These are phyloP conservation scores for Thozetella sp. DNA, from an alignment of 495 filamentous ascomycete species.

Conservation along the genomic window DNA sequence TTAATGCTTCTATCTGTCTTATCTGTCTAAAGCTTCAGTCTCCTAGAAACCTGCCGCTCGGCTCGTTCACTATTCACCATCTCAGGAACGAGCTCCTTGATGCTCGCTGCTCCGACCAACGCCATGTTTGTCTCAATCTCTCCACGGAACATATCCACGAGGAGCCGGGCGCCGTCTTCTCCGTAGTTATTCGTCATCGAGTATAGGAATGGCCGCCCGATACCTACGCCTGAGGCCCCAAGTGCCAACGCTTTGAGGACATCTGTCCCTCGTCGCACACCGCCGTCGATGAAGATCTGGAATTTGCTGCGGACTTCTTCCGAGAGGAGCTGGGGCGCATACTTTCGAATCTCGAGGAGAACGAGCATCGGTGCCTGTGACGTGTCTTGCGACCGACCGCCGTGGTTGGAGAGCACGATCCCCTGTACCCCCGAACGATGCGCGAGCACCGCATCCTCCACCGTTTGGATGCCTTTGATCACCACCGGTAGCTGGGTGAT, in stretches of 20 bases:
- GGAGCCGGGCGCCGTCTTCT: conserved; percentile 65
- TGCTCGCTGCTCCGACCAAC: conserved; percentile 62
- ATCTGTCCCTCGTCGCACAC: conserved; percentile 56
- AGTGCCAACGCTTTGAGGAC: conserved; percentile 60
- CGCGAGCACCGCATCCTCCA: conserved; percentile 52
- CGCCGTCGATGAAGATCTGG: conserved; percentile 58
- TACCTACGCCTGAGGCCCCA: conserved; percentile 56
- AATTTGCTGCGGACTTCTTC: conserved; percentile 24
- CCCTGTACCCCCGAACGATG: conserved; percentile 47
- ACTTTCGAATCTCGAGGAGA: conserved; percentile 53
- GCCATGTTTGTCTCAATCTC: conserved; percentile 72
- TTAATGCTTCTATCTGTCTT: no score
- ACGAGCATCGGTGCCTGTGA: conserved; percentile 51
- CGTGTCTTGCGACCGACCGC: conserved; percentile 61
- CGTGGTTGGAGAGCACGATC: conserved; percentile 59
- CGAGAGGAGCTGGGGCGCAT: conserved; percentile 28
- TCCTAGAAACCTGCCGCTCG: conserved; percentile 35
- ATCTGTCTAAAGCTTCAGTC: conserved; percentile 35
- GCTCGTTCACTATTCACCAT: conserved; percentile 50
- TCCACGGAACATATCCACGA: conserved; percentile 58
- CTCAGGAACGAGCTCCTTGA: conserved; percentile 60
- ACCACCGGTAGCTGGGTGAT: conserved; percentile 46
- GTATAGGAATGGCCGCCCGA: conserved; percentile 46
- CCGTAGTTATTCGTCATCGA: conserved; percentile 60
- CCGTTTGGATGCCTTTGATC: conserved; percentile 58